These are phyloP conservation scores for Dryadomyces quercivorus DNA, from an alignment of 2,329 filamentous ascomycete genomes.

Conservation along the genomic window DNA sequence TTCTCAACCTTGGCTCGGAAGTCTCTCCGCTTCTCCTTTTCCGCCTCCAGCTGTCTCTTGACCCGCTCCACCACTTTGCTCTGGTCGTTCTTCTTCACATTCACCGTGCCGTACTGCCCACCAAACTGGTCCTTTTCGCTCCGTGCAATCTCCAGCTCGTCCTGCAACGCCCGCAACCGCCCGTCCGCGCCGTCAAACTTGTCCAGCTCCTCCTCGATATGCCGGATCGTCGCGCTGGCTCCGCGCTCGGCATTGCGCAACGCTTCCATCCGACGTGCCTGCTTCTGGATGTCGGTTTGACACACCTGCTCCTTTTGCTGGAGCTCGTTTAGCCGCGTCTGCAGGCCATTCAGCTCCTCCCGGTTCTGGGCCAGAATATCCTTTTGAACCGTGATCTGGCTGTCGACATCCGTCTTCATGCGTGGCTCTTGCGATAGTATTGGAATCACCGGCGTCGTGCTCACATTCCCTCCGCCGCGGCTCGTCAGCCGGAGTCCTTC, in stretches of 20 bases:
- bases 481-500: conserved; percentile 47
- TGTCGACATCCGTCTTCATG: conserved; percentile 69
- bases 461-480: conserved; percentile 24
- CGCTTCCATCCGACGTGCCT: conserved; percentile 26
- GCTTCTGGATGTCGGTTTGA: conserved; percentile 32
- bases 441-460: conserved; percentile 24
- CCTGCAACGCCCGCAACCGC: conserved; percentile 45
- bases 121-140: conserved; percentile 35
- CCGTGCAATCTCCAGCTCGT: conserved; percentile 41
- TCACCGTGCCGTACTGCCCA: conserved; percentile 40
- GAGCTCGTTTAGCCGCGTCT: conserved; percentile 32
- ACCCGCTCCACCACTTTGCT: conserved; percentile 28
- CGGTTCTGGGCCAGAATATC: conserved; percentile 41
- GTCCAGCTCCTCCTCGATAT: conserved; percentile 48
- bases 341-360: conserved; percentile 39
- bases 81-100: conserved; percentile 34
- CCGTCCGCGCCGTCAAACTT: conserved; percentile 56
- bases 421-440: conserved; percentile 44
- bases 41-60: conserved; percentile 21
- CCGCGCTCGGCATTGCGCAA: conserved; percentile 45
- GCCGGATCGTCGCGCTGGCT: conserved; percentile 45
- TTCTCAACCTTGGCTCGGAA: conserved; percentile 40
- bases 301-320: conserved; percentile 36
- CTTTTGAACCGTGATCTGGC: conserved; percentile 44
- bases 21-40: conserved; percentile 21